A percentile compares a stretch with the other conserved stretches of the same genome.
Evolutionary conservation across 2,329 filamentous ascomycete species (phyloP).

Genomic region (Claviceps lovelessii): DNA sequence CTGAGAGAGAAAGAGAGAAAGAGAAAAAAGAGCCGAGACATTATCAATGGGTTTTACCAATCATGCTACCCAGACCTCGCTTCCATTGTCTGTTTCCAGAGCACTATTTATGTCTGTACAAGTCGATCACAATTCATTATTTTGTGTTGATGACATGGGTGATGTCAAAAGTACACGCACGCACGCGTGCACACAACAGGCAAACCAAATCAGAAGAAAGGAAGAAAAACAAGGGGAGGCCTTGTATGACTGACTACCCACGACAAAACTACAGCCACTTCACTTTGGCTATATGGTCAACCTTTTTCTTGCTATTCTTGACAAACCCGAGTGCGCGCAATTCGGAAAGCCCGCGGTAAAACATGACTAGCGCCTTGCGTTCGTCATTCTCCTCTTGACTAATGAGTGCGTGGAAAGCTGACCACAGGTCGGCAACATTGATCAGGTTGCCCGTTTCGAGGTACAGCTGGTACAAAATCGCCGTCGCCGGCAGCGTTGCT

Average conservation of each 20-base stretch:
- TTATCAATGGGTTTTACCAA: background rate
- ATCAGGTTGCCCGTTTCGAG: slow-evolving; percentile 62
- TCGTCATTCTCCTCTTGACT: slow-evolving; percentile 32
- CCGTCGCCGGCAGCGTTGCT: slow-evolving; percentile 52
- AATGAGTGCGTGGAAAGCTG: slow-evolving; percentile 55
- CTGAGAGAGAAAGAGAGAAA: too few relatives aligned
- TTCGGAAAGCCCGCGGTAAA: slow-evolving; percentile 77
- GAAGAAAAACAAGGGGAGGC: background rate
- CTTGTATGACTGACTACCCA: background rate
- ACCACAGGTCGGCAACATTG: slow-evolving; percentile 69
- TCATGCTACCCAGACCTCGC: background rate
- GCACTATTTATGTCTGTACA: background rate
- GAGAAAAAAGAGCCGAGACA: slow-evolving; percentile 1
- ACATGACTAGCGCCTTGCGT: slow-evolving; percentile 52
- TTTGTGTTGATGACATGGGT: background rate
- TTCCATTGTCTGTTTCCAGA: background rate
- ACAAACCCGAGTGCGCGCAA: slow-evolving; percentile 74
- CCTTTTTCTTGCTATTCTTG: slow-evolving; percentile 79
- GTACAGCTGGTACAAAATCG: slow-evolving; percentile 66
- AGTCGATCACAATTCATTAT: background rate
- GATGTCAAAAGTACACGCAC: background rate
- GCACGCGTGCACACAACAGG: background rate
- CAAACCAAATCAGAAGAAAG: background rate
- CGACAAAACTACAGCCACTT: slow-evolving; percentile 44
- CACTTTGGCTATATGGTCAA: slow-evolving; percentile 82